Evolutionary conservation across 75 land plant species (phyloP).

Genomic region (Gnetum montanum): DNA sequence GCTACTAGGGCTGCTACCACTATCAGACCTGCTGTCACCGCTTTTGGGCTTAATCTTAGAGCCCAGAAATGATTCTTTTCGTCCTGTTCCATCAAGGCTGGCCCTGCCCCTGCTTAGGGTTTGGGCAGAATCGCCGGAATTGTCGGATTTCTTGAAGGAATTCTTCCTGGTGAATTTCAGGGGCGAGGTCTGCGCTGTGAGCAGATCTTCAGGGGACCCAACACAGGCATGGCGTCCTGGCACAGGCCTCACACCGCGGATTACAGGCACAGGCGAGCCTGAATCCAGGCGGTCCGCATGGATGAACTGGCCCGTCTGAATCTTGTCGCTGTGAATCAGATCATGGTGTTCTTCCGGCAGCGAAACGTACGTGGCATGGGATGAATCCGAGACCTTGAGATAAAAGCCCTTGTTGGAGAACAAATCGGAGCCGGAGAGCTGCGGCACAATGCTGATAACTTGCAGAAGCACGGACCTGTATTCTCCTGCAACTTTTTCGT

Average conservation of each 20-base stretch:
- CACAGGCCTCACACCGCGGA: constrained; percentile 69
- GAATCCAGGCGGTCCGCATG: constrained; percentile 68
- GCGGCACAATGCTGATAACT: constrained; percentile 80
- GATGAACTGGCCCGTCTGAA: constrained; percentile 75
- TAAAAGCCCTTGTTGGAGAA: constrained; percentile 77
- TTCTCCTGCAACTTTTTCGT: constrained; percentile 63
- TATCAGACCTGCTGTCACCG: constrained; percentile 20
- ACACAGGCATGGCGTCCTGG: constrained; percentile 77
- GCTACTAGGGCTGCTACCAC: not conserved
- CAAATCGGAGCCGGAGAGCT: constrained; percentile 61
- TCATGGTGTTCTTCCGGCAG: constrained; percentile 74
- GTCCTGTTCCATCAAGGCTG: not conserved
- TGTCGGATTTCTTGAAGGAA: constrained; percentile 8
- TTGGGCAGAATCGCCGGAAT: constrained; percentile 5
- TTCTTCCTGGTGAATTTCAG: not conserved
- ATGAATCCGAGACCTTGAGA: constrained; percentile 74
- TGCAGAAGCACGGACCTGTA: constrained; percentile 65
- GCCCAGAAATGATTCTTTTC: not conserved
- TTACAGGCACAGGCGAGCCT: constrained; percentile 65
- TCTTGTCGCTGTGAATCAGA: constrained; percentile 70
- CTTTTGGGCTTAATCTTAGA: constrained; percentile 8
- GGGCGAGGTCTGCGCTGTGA: constrained; percentile 40
- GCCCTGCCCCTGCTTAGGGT: constrained; percentile 11
- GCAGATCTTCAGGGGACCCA: constrained; percentile 69
- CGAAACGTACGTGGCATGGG: constrained; percentile 75